Conservation (phyloP, 495 filamentous ascomycete genomes). For the Articulospora tetracladia region DNA sequence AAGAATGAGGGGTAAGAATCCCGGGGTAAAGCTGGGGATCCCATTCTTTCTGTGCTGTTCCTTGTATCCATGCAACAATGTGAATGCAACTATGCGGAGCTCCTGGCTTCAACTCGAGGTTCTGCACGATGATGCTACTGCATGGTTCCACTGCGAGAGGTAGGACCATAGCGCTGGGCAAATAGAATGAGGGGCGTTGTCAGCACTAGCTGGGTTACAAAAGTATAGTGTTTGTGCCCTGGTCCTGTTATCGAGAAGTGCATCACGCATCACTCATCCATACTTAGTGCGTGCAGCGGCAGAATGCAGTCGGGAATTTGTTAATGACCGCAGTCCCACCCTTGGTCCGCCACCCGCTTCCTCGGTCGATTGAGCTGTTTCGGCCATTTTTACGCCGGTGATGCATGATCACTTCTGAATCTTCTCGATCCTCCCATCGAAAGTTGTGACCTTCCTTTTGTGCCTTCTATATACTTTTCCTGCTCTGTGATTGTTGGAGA, state of each 20-base stretch:
- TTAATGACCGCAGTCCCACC: neutral
- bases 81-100: neutral
- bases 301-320: neutral
- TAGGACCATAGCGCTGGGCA: neutral
- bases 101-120: neutral
- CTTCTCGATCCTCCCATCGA: no score
- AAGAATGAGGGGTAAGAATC: slow-evolving; percentile 18
- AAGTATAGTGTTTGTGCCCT: no score
- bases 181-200: neutral
- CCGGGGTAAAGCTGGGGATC: slow-evolving; percentile 8
- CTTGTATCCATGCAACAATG: neutral
- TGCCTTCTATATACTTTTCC: no score
- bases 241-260: no score
- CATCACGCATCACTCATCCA: no score
- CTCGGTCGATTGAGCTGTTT: neutral
- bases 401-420: neutral
- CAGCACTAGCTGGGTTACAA: neutral
- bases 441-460: no score
- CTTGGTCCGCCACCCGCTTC: neutral
- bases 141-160: neutral
- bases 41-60: neutral
- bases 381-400: neutral
- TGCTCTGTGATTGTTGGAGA: no score
- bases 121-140: neutral
- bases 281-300: no score